These are phyloP conservation scores for Hyphopichia wangnamkhiaoensis DNA, from an alignment of 1,139 yeast genomes.

Conservation along the genomic window DNA sequence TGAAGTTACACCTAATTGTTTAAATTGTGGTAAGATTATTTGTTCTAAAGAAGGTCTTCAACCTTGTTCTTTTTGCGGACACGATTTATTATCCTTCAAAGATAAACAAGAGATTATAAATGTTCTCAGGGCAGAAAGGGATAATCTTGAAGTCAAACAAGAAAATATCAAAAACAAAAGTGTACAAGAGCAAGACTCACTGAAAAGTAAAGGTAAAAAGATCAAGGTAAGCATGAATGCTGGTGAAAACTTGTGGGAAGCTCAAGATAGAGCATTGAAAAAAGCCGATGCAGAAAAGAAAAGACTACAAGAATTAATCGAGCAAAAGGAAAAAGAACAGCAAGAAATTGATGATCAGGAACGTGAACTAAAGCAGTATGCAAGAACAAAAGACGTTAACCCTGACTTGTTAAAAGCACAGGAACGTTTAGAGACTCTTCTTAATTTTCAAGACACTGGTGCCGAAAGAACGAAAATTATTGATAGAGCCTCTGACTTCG, in stretches of 20 bases:
- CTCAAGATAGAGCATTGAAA: conserved; percentile 65
- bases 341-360: conserved; percentile 37
- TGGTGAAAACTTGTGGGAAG: conserved; percentile 65
- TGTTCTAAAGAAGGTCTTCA: conserved; percentile 89
- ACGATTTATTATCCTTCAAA: conserved; percentile 57
- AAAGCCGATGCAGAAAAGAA: conserved; percentile 44
- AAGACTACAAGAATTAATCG: conserved; percentile 17
- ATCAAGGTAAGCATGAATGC: conserved; percentile 56
- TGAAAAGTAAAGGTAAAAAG: conserved; percentile 32
- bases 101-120: conserved; percentile 63
- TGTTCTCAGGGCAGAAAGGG: conserved; percentile 52
- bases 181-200: conserved; percentile 18
- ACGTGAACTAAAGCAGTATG: conserved; percentile 39
- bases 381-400: conserved; percentile 37
- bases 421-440: conserved; percentile 65
- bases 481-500: conserved; percentile 92
- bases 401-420: conserved; percentile 69
- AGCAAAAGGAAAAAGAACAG: conserved; percentile 25
- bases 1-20: conserved; percentile 89
- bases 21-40: conserved; percentile 91
- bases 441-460: conserved; percentile 82
- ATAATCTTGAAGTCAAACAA: conserved; percentile 16
- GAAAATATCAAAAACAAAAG: conserved; percentile 16
- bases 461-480: conserved; percentile 90
- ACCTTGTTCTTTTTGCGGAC: conserved; percentile 84